Percentiles rank a stretch among this genome's conserved stretches.
Conservation (phyloP, 108 stramenopile genomes). For the Cafeteria roenbergensis region DNA sequence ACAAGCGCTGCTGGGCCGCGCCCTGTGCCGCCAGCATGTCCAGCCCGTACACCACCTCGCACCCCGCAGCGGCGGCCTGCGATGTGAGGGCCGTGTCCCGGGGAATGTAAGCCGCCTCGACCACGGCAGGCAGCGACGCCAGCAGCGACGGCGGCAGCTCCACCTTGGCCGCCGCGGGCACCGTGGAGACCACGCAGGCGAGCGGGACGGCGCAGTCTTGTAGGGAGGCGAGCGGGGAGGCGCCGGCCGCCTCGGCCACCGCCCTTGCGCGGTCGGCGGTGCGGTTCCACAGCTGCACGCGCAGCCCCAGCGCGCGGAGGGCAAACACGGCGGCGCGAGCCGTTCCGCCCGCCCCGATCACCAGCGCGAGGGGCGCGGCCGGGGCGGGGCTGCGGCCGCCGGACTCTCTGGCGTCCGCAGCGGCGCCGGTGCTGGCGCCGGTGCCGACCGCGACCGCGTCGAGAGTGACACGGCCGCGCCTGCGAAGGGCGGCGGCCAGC, state of each 20-base stretch:
- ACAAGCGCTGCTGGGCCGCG: constrained; percentile 82
- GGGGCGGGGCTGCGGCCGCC: neutral
- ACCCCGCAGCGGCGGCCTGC: constrained; percentile 64
- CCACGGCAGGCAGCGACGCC: constrained; percentile 27
- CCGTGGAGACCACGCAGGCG: constrained; percentile 68
- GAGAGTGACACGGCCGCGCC: constrained; percentile 16
- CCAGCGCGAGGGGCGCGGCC: constrained; percentile 33
- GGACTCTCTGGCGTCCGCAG: too few relatives aligned
- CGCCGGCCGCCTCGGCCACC: constrained; percentile 72
- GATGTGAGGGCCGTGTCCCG: constrained; percentile 65
- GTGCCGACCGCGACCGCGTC: neutral
- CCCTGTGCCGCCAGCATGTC: constrained; percentile 97
- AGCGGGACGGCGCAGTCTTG: constrained; percentile 8
- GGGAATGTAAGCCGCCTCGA: constrained; percentile 87
- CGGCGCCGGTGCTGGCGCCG: too few relatives aligned
- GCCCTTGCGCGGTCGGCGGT: constrained; percentile 71
- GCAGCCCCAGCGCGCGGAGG: constrained; percentile 52
- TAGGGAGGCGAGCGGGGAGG: constrained; percentile 54
- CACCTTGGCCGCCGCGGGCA: constrained; percentile 78
- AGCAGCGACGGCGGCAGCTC: constrained; percentile 66
- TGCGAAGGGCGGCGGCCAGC: constrained; percentile 53
- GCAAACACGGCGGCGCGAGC: constrained; percentile 85
- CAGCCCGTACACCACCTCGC: constrained; percentile 71
- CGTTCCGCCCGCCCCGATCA: constrained; percentile 90
- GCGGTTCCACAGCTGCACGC: constrained; percentile 76